phyloP scores from a whole-genome alignment of 768 basidiomycete species.

The Thelephora ganbajun region DNA sequence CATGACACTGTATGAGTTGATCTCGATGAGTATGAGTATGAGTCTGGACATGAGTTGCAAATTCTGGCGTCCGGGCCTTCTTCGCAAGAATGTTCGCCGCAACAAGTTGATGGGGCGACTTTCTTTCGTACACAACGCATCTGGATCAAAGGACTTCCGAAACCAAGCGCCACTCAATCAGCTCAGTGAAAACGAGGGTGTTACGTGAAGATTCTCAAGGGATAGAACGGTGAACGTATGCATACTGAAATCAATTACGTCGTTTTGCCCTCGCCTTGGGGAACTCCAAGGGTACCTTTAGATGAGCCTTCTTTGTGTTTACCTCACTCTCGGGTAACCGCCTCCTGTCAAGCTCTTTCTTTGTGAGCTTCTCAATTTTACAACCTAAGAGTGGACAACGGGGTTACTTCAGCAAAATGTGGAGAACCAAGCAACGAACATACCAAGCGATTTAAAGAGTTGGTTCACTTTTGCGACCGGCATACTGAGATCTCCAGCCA shows the following conservation, averaged over 20 bases:
- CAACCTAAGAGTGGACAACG: conserved; percentile 38
- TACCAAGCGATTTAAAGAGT: conserved; percentile 68
- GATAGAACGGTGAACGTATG: too few relatives aligned
- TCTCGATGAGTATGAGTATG: too few relatives aligned
- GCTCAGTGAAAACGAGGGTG: too few relatives aligned
- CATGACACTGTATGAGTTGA: too few relatives aligned
- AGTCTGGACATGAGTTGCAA: too few relatives aligned
- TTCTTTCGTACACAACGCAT: too few relatives aligned
- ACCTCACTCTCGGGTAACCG: conserved; percentile 53
- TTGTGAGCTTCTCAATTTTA: conserved; percentile 41
- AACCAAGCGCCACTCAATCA: too few relatives aligned
- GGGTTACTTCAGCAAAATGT: not conserved
- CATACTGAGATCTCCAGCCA: conserved; percentile 69
- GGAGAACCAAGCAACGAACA: conserved; percentile 7
- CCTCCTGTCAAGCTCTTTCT: conserved; percentile 52
- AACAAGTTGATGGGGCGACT: too few relatives aligned
- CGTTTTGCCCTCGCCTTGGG: conserved; percentile 43
- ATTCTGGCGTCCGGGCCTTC: too few relatives aligned
- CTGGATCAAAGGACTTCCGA: too few relatives aligned
- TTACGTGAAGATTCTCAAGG: too few relatives aligned
- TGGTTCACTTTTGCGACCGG: conserved; percentile 40
- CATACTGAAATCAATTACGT: conserved; percentile 8
- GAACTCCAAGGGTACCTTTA: conserved; percentile 69
- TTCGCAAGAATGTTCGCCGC: too few relatives aligned
- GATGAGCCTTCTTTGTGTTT: conserved; percentile 54